Percentiles rank a stretch among this genome's conserved stretches.
Evolutionary conservation across 2,329 filamentous ascomycete genomes (phyloP).

Genomic region (Microdochium bolleyi): DNA sequence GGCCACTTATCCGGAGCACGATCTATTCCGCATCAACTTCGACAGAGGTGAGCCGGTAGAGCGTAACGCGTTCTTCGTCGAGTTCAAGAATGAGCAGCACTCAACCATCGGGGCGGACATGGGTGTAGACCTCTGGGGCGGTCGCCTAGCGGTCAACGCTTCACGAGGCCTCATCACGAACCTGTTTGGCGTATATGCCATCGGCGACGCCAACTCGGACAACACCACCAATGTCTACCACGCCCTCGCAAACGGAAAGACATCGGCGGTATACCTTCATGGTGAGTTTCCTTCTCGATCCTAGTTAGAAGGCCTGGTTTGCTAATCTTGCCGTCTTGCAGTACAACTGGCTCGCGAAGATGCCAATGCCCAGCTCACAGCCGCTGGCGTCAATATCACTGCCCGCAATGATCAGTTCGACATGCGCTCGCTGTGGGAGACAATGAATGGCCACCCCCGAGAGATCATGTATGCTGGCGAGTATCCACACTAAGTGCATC

Average conservation of each 20-base stretch:
- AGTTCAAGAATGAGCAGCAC: slow-evolving; percentile 36
- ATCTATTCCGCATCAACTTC: slow-evolving; percentile 49
- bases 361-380: slow-evolving; percentile 22
- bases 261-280: slow-evolving; percentile 47
- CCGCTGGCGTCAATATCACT: slow-evolving; percentile 15
- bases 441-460: slow-evolving; percentile 30
- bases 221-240: slow-evolving; percentile 54
- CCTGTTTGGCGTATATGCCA: slow-evolving; percentile 44
- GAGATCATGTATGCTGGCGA: slow-evolving; percentile 39
- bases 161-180: slow-evolving; percentile 40
- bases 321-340: slow-evolving; percentile 2
- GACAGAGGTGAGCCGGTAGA: slow-evolving; percentile 31
- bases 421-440: slow-evolving; percentile 33
- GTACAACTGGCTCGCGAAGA: slow-evolving; percentile 34
- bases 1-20: slow-evolving; percentile 37
- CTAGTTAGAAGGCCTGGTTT: background rate
- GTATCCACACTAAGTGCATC: slow-evolving; percentile 18
- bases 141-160: slow-evolving; percentile 32
- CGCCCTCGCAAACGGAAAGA: slow-evolving; percentile 51
- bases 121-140: slow-evolving; percentile 35
- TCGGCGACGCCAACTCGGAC: slow-evolving; percentile 54
- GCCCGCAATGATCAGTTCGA: slow-evolving; percentile 24
- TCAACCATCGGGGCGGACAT: slow-evolving; percentile 37
- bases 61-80: slow-evolving; percentile 43
- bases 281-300: slow-evolving; percentile 27